These are phyloP conservation scores for Arabis alpina DNA, from an alignment of 345 rosid species.

Conservation along the genomic window DNA sequence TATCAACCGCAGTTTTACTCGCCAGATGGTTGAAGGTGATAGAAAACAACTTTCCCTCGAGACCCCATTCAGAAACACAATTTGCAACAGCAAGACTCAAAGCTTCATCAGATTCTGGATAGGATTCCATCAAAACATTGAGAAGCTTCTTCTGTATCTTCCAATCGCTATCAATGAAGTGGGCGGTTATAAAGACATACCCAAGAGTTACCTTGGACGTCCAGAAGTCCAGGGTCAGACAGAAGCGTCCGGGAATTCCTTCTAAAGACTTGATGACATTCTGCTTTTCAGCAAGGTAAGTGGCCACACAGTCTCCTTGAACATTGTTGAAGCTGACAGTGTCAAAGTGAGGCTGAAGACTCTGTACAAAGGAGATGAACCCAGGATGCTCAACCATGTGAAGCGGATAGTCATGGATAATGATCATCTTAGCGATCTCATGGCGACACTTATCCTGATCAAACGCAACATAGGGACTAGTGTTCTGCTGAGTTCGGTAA, in stretches of 20 bases:
- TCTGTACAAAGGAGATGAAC: conserved; percentile 70
- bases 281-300: conserved; percentile 83
- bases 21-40: conserved; percentile 63
- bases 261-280: conserved; percentile 66
- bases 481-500: conserved; percentile 53
- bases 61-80: conserved; percentile 83
- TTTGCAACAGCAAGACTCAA: conserved; percentile 80
- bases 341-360: conserved; percentile 82
- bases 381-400: conserved; percentile 94
- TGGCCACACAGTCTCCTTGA: conserved; percentile 92
- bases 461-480: conserved; percentile 53
- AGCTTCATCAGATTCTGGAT: conserved; percentile 70
- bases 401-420: conserved; percentile 81
- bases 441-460: conserved; percentile 79
- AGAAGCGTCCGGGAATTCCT: conserved; percentile 74
- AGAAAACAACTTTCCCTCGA: conserved; percentile 82
- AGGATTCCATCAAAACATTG: conserved; percentile 88
- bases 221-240: conserved; percentile 81
- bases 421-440: conserved; percentile 84
- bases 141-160: conserved; percentile 73
- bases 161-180: conserved; percentile 84
- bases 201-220: conserved; percentile 67
- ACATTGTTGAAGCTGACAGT: conserved; percentile 68
- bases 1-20: conserved; percentile 60
- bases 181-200: conserved; percentile 76